These are phyloP conservation scores for Lepidium didymum DNA, from an alignment of 345 rosid species.

Conservation along the genomic window DNA sequence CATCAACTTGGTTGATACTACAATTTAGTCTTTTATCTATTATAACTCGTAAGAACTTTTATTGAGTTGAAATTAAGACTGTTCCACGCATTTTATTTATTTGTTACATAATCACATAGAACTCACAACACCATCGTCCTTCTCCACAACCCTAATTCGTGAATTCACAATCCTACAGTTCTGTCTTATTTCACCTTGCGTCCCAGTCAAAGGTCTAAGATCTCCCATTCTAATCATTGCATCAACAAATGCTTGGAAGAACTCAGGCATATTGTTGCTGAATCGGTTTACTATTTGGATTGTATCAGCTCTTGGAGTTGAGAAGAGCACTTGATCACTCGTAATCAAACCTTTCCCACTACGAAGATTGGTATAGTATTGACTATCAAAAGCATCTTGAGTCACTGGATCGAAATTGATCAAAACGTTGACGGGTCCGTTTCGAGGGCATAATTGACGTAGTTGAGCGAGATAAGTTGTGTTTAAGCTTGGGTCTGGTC, in stretches of 20 bases:
- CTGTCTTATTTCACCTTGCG: slow-evolving; percentile 38
- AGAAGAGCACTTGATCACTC: slow-evolving; percentile 31
- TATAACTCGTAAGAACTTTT: no score
- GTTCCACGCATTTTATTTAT: background rate
- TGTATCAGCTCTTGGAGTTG: slow-evolving; percentile 28
- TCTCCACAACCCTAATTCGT: background rate
- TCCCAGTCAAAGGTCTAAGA: slow-evolving; percentile 35
- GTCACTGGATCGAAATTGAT: slow-evolving; percentile 42
- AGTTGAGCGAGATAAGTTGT: slow-evolving; percentile 30
- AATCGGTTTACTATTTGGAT: slow-evolving; percentile 15
- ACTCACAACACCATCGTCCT: slow-evolving; percentile 13
- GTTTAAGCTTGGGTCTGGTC: slow-evolving; percentile 48
- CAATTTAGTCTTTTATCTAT: background rate
- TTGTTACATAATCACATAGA: slow-evolving; percentile 18
- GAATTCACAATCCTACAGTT: slow-evolving; percentile 36
- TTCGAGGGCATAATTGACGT: slow-evolving; percentile 38
- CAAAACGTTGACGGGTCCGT: slow-evolving; percentile 36
- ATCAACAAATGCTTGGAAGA: slow-evolving; percentile 35
- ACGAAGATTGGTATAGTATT: slow-evolving; percentile 46
- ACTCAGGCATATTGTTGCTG: slow-evolving; percentile 22
- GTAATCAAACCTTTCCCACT: slow-evolving; percentile 13
- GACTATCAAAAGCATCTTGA: slow-evolving; percentile 39
- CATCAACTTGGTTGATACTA: no score
- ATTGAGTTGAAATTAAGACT: background rate
- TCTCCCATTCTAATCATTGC: slow-evolving; percentile 59